Evolutionary conservation across 129 eudicot genomes (phyloP).

Genomic region (Glebionis coronaria): DNA sequence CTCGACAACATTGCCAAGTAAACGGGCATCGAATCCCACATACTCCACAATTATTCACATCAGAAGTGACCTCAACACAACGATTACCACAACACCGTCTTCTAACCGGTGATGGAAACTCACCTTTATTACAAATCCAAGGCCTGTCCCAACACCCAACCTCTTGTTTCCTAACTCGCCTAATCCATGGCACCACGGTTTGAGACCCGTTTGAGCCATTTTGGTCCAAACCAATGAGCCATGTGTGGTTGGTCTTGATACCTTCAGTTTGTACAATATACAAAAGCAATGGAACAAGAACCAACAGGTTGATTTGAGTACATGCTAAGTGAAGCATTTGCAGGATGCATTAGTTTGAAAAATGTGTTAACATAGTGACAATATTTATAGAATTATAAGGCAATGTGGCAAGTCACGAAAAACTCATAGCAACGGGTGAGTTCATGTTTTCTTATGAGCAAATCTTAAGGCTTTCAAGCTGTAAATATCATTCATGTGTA

Average conservation of each 20-base stretch:
- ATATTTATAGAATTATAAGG: too few species aligned
- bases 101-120: conserved; percentile 34
- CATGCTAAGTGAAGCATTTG: conserved; percentile 29
- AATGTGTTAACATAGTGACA: too few species aligned
- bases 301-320: conserved; percentile 19
- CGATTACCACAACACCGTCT: conserved; percentile 59
- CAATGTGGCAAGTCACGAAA: too few species aligned
- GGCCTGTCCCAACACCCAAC: conserved; percentile 56
- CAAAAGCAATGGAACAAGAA: conserved; percentile 23
- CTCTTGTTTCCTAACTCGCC: conserved; percentile 44
- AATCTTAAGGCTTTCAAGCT: too few species aligned
- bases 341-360: too few species aligned
- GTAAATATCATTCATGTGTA: too few species aligned
- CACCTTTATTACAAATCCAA: conserved; percentile 52
- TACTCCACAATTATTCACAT: conserved; percentile 67
- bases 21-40: conserved; percentile 76
- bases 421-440: too few species aligned
- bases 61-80: conserved; percentile 63
- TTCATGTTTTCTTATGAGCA: too few species aligned
- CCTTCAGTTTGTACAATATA: conserved; percentile 16
- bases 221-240: conserved; percentile 23
- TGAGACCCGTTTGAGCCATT: conserved; percentile 25
- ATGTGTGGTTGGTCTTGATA: conserved; percentile 15
- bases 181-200: conserved; percentile 53
- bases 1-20: conserved; percentile 68